Evolutionary conservation across 2,329 filamentous ascomycete species (phyloP), one percentile per base, ranked within the genome.

Genomic region (Botryotinia globosa): DNA sequence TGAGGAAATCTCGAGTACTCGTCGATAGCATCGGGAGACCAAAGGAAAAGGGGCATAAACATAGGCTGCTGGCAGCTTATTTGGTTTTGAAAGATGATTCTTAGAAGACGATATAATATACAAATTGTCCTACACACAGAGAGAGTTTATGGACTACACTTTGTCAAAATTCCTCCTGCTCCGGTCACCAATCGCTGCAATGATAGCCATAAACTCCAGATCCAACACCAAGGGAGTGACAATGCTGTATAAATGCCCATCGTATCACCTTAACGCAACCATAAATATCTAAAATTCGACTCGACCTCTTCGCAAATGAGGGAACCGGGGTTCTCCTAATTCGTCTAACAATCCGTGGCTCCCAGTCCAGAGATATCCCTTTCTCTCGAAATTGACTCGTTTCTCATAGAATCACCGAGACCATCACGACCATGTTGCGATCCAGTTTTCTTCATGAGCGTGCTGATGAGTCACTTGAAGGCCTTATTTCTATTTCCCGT

Each of bases 191-290:
- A 22, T 39, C 20, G 58, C 58, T 65, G 34, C 25, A 29, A 54
- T 16, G n/a, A 51, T 22, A 32, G 51, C 42, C 25, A 7, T n/a
- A 25, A 64, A 32, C 56, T 48, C 59, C 68, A 70, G 16, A 29
- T 25, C 14, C 6, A 54, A 51, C 22, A 32, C 25, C 8, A 25
- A 51, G 18, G 58, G n/a, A 65, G 44, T 65, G 54, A 64, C 58
- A 65, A 64, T 39, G 68, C 68, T 71, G 18, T 64, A 10, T 25
- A 42, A 42, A 42, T 51, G 10, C 51, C 42, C 67, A 45, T 59
- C n/a, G 39, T 20, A 45, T 44, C 54, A 45, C 54, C 14, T 45
- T 22, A 44, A n/a, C 37, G 29, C 34, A 61, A 34, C 20, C 63
- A 32, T 48, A 18, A 29, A 29, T 56, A 22, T 44, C 7, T 29